Conservation (phyloP, 768 basidiomycete species). For the Thelephora ganbajun region DNA sequence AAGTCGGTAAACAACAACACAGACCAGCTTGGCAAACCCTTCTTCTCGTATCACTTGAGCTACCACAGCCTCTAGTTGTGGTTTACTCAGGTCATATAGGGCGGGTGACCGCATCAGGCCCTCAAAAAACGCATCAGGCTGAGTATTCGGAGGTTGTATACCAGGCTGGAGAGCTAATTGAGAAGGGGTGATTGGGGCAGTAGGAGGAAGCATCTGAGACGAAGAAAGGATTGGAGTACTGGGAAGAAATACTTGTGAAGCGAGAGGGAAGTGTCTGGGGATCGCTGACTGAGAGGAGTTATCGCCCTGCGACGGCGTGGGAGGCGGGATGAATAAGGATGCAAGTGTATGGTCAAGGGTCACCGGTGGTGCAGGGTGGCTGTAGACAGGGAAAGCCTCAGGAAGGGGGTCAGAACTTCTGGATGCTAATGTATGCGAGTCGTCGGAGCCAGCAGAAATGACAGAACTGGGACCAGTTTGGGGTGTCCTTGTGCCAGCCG, state of each 20-base stretch:
- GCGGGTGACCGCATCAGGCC: neutral
- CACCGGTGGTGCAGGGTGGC: neutral
- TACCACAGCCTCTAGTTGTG: slow-evolving; percentile 42
- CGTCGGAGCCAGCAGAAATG: too few relatives aligned
- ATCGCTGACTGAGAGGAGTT: slow-evolving; percentile 2
- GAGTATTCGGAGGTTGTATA: slow-evolving; percentile 2
- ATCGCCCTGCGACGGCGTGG: neutral
- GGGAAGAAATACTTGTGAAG: neutral
- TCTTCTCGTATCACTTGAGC: slow-evolving; percentile 57
- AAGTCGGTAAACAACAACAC: slow-evolving; percentile 9
- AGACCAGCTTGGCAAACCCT: slow-evolving; percentile 63
- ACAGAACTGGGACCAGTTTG: slow-evolving; percentile 2
- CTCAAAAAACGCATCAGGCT: neutral
- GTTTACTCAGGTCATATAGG: slow-evolving; percentile 38
- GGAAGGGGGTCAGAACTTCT: neutral
- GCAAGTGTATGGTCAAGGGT: neutral
- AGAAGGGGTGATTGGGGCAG: slow-evolving; percentile 1
- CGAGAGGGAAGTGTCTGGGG: slow-evolving; percentile 4
- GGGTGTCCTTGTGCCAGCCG: slow-evolving; percentile 9
- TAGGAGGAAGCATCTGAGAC: slow-evolving; percentile 5
- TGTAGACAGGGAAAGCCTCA: neutral
- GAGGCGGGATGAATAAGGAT: neutral
- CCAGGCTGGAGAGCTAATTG: slow-evolving; percentile 3
- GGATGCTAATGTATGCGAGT: too few relatives aligned
- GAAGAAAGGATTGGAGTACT: slow-evolving; percentile 2